Base-by-base conservation (phyloP, 2,329 filamentous ascomycete species). In the Chaetomium sp. region DNA sequence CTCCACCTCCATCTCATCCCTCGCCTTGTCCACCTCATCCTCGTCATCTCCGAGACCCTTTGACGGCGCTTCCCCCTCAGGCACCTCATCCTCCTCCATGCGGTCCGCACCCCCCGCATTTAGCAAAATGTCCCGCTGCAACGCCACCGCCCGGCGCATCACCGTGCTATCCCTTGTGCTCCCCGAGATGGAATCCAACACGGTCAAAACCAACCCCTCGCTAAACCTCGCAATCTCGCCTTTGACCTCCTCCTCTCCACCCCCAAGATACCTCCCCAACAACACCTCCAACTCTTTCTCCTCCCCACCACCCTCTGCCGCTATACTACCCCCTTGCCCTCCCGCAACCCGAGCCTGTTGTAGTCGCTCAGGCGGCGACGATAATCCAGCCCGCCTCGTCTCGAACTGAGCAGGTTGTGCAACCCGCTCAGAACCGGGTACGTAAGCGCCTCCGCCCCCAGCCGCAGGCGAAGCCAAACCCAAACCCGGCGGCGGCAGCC, bases 91-190 rank as follows among this genome's bases (percentile, higher is more conserved):
- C 7, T 64, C 66, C 29, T 68, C 65, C 51, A 51, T 65, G 21
- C 57, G 68, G 31, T 67, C 66, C 19, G 65, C 63, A 29, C 45
- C 45, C 31, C 29, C 12, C 38, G 69, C 69, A 7, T 70, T 72
- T 42, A 74, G 72, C 35, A 80, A 63, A 50, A 86, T 71, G 33
- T 75, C 77, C 64, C 77, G 74, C 19, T 77, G 77, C 19, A 87
- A 70, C 70, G 79, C 78, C 64, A 81, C 65, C 45, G 79, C 81
- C 61, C 78, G 78, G 23, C 82, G 71, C 65, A 82, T 77, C 3
- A 80, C 73, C 66, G 74, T 74, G 8, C 79, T 79, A n/a, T 81
- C 79, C 2, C 76, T 77, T 66, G 81, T 72, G 33, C 72, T 76
- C 55, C 73, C 72, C 49, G 76, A 76, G 57, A 84, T 73, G 23